Base-by-base conservation (phyloP, 352 stramenopile species). In the Phytopythium helicoides region DNA sequence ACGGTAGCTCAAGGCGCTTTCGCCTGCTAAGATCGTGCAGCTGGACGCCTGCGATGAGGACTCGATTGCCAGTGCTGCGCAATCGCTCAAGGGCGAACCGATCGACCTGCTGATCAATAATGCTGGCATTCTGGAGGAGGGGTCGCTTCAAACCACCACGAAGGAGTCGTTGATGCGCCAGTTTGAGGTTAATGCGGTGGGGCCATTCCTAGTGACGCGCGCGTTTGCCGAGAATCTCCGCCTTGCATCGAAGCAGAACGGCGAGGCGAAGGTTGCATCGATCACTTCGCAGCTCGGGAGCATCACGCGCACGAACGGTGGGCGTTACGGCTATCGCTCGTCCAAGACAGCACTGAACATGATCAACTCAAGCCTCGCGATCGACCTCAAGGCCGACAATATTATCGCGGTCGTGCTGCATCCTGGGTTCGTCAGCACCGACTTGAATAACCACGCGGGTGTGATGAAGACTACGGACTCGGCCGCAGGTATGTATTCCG, bases 321-420 rank as follows among this genome's bases (percentile, higher is more conserved):
- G 63, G 40, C 14, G 62, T 28, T 89, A 88, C 58, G 79, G 71
- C 47, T 91, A 93, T 53, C 66, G 74, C 34, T 69, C 81, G 36
- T 87, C 73, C 35, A 90, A 91, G 54, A 46, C 77, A 2, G 83
- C 76, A 11, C 54, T 88, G 26, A 94, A 94, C 60, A 85, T 77
- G 66, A 48, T 86, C 37, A 85, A 67, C 49, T 62, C 58, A 45
- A 65, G 42, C 23, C 38, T 89, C 25, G 52, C 68, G 14, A 47
- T 71, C 6, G 73, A 89, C 23, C 57, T 86, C 3, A 63, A 74
- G 49, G 35, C 46, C 18, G 51, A 81, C 39, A 75, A 69, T 5
- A 80, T 89, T 34, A 45, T 40, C 1, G 52, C 66, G 11, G 34
- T 86, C 10, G 58, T 81, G 19, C 25, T 81, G 25, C 68, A 84